phyloP scores from a whole-genome alignment of 345 rosid genomes.

The Populus ilicifolia region DNA sequence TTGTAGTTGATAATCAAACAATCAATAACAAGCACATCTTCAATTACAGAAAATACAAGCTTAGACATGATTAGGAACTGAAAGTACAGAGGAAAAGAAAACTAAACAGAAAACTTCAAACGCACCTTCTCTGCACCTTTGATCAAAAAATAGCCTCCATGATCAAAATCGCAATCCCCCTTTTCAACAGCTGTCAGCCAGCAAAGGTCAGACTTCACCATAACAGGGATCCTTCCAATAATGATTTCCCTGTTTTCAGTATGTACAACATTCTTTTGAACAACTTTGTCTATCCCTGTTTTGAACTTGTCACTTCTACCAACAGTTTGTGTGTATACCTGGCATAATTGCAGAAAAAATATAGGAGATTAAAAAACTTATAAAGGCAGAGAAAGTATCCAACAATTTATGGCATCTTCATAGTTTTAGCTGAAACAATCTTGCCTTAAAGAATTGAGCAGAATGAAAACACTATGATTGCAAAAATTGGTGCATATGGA shows the following conservation, averaged over 20 bases:
- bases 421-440: background rate
- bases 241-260: slow-evolving; percentile 46
- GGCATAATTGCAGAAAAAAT: slow-evolving; percentile 21
- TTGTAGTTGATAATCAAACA: background rate
- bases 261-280: slow-evolving; percentile 34
- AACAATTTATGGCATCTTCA: background rate
- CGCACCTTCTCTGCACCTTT: slow-evolving; percentile 94
- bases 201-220: slow-evolving; percentile 80
- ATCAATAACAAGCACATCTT: background rate
- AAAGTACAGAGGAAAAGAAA: background rate
- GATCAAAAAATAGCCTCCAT: slow-evolving; percentile 79
- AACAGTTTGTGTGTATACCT: slow-evolving; percentile 50
- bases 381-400: background rate
- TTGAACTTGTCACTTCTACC: slow-evolving; percentile 73
- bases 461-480: background rate
- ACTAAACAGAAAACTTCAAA: slow-evolving; percentile 5
- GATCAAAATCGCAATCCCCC: slow-evolving; percentile 84
- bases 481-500: background rate
- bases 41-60: background rate
- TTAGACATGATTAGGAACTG: background rate
- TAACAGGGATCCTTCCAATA: slow-evolving; percentile 80
- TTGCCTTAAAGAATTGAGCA: background rate
- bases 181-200: slow-evolving; percentile 53
- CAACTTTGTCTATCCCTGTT: slow-evolving; percentile 60
- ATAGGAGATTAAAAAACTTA: slow-evolving; percentile 3